These are phyloP conservation scores for Chlamydomonas sphaeroides DNA, from an alignment of 139 green algal species.

Conservation along the genomic window DNA sequence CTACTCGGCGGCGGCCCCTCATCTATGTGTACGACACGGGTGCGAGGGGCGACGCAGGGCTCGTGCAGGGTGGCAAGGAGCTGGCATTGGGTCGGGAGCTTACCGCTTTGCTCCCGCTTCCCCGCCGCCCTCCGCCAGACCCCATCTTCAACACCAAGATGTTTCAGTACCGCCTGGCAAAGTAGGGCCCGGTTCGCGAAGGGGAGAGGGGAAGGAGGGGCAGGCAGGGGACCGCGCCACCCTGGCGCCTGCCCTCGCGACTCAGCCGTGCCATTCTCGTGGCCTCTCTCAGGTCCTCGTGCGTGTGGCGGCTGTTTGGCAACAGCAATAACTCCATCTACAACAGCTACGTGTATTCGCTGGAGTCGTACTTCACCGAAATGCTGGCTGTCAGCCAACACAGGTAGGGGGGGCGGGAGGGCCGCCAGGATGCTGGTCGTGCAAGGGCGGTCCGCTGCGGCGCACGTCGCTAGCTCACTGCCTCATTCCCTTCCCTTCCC, in stretches of 20 bases:
- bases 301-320: slow-evolving; percentile 20
- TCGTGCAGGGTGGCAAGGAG: no score
- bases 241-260: no score
- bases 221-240: no score
- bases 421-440: no score
- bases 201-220: no score
- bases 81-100: no score
- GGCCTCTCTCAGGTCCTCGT: neutral
- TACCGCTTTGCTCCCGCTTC: neutral
- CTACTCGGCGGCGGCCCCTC: slow-evolving; percentile 31
- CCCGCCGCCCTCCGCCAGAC: neutral
- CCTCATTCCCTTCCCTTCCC: no score
- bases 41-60: no score
- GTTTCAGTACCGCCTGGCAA: slow-evolving; percentile 55
- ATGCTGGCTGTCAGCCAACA: slow-evolving; percentile 56
- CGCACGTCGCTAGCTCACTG: no score
- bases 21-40: slow-evolving; percentile 49
- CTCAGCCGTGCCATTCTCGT: no score
- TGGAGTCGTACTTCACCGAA: slow-evolving; percentile 56
- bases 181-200: no score
- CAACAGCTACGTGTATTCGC: slow-evolving; percentile 8
- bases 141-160: slow-evolving; percentile 43
- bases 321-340: neutral
- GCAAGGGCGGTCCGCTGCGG: no score
- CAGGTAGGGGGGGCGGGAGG: slow-evolving; percentile 4